phyloP scores from a whole-genome alignment of 306 rosid species.

The Sindora glabra region DNA sequence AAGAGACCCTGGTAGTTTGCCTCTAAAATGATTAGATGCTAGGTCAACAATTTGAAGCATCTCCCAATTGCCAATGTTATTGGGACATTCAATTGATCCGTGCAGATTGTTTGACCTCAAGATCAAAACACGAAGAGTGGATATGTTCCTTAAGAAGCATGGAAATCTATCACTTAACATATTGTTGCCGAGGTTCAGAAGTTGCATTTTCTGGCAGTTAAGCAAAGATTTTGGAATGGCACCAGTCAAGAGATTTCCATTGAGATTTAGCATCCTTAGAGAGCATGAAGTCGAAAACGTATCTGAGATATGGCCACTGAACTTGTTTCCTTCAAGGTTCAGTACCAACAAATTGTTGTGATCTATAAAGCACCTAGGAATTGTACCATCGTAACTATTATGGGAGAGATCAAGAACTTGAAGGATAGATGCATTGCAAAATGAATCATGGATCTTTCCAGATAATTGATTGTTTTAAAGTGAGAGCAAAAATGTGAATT shows the following conservation, averaged over 20 bases:
- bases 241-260: too few relatives aligned
- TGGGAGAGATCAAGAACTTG: too few relatives aligned
- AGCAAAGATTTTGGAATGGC: slow-evolving; percentile 8
- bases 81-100: background rate
- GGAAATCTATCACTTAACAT: background rate
- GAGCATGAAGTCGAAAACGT: background rate
- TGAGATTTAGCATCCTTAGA: too few relatives aligned
- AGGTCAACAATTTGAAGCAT: slow-evolving; percentile 16
- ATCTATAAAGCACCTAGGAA: too few relatives aligned
- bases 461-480: too few relatives aligned
- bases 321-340: too few relatives aligned
- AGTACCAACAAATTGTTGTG: too few relatives aligned
- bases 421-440: too few relatives aligned
- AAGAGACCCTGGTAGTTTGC: background rate
- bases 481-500: too few relatives aligned
- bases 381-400: too few relatives aligned
- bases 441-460: too few relatives aligned
- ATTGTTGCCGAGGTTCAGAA: slow-evolving; percentile 16
- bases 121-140: background rate
- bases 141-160: slow-evolving; percentile 5
- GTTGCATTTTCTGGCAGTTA: background rate
- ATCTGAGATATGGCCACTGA: too few relatives aligned
- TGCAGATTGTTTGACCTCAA: background rate
- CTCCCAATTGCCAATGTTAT: background rate
- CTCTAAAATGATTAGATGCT: slow-evolving; percentile 12